Evolutionary conservation across 2,329 filamentous ascomycete genomes (phyloP).

Genomic region (Colletotrichum lentis): DNA sequence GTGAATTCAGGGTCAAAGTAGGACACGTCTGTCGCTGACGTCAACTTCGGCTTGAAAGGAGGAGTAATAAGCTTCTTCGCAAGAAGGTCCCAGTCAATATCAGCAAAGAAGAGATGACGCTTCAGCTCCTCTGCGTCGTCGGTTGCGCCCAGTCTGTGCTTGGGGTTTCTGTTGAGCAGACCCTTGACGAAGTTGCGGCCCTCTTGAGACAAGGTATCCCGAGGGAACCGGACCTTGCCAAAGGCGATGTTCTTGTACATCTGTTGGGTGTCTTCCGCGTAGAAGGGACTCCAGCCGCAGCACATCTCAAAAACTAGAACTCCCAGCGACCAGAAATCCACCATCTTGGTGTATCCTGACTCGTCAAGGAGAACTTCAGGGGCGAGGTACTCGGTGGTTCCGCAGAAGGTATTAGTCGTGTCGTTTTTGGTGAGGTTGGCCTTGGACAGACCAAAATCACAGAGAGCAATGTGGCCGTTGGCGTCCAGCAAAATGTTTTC

Average conservation of each 20-base stretch:
- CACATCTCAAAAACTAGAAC: constrained; percentile 99
- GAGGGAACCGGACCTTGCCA: constrained; percentile 94
- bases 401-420: constrained; percentile 98
- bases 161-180: constrained; percentile 93
- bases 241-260: constrained; percentile 99
- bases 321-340: constrained; percentile 98
- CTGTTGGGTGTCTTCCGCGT: constrained; percentile 97
- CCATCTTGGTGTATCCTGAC: constrained; percentile 99
- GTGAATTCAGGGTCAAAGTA: constrained; percentile 99
- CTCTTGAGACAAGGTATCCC: constrained; percentile 92
- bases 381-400: constrained; percentile 96
- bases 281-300: constrained; percentile 99
- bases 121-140: constrained; percentile 94
- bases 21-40: constrained; percentile 93
- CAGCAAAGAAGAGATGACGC: constrained; percentile 90
- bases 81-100: constrained; percentile 91
- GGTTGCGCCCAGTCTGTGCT: constrained; percentile 89
- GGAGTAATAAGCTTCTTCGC: constrained; percentile 91
- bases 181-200: constrained; percentile 98
- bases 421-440: constrained; percentile 96
- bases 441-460: constrained; percentile 97
- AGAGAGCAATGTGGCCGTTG: constrained; percentile 96
- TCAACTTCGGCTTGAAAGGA: constrained; percentile 96
- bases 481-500: constrained; percentile 97
- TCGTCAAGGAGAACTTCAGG: constrained; percentile 96